A percentile compares a stretch with the other conserved stretches of the same genome.
phyloP scores from a whole-genome alignment of 108 stramenopile genomes.

The Nannochloropsis granulata region DNA sequence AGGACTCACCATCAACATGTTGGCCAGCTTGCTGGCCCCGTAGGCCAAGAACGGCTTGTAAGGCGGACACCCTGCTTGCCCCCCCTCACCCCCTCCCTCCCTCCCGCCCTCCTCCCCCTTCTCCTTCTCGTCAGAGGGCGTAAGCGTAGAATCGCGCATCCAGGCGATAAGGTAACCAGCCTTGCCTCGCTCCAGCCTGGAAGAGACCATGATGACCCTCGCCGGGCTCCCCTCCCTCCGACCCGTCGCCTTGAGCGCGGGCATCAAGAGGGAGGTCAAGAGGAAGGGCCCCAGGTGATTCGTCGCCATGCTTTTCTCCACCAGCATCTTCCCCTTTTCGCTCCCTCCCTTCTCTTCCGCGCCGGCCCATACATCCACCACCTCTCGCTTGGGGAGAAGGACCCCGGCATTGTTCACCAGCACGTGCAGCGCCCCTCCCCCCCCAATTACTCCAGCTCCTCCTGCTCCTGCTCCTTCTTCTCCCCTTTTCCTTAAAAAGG shows the following conservation, averaged over 20 bases:
- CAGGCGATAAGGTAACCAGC: background rate
- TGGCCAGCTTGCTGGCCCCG: background rate
- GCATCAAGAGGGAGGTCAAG: slow-evolving; percentile 14
- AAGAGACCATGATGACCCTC: background rate
- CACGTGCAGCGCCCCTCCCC: slow-evolving; percentile 12
- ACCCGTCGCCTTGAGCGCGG: background rate
- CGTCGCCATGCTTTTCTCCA: slow-evolving; percentile 21
- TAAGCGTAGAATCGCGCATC: background rate
- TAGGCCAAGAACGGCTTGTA: background rate
- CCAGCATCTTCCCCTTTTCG: background rate
- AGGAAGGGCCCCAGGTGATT: slow-evolving; percentile 33
- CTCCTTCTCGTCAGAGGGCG: background rate
- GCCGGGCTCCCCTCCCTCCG: background rate
- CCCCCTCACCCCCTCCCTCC: background rate
- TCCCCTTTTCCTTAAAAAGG: background rate
- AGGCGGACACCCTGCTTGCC: background rate
- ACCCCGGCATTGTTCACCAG: slow-evolving; percentile 23
- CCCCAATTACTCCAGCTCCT: background rate
- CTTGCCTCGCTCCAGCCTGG: background rate
- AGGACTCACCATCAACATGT: background rate
- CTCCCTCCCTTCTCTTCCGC: background rate
- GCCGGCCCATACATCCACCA: background rate
- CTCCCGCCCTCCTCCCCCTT: background rate
- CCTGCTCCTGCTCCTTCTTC: background rate
- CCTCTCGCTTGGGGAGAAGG: background rate